Base-by-base conservation (phyloP, 1,284 basidiomycete genomes). In the Kwoniella shivajii region DNA sequence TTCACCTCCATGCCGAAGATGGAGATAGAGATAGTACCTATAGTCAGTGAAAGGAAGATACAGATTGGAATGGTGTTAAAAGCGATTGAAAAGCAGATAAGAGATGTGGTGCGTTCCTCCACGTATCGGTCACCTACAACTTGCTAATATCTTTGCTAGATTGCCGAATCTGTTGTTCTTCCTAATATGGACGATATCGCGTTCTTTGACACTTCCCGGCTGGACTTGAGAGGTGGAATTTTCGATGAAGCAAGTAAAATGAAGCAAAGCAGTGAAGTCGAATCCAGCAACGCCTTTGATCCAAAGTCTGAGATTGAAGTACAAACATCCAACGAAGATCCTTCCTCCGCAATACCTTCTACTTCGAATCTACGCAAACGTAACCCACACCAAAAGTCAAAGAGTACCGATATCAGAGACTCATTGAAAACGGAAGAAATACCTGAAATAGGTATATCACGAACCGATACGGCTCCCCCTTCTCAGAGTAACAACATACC, bases 161-260 rank as follows among this genome's bases (percentile, higher is more conserved):
- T 97, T 48, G 84, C 85, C 66, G 95, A 99, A 69, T 94, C 92
- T 0, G 84, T 99, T 27, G 94, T 99, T 10, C 79, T 95, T 67
- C 96, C 96, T 7, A 92, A 97, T 78, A 95, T 97, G 91, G 95
- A 99, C 76, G 95, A 98, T 70, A 87, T 97, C 57, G 84, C 93
- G 3, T 98, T 94, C 83, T 98, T 96, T 74, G 89, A 95, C 74
- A 94, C 89, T 39, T 73, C 78, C 0, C 71, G 78, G 4, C 85
- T 85, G 57, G 68, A 78, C 39, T 84, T 85, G 59, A 86, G 95
- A 41, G 95, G 94, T 47, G 95, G 93, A 2, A 90, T 99, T 63
- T 98, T 89, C 84, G 83, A 86, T 14, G 90, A 92, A 61, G 88
- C 92, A 1, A 84, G 81, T 22, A 75, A 75, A 47, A 36, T 49